Conservation (phyloP, 208 protist genomes). For the Leishmania aethiopica region DNA sequence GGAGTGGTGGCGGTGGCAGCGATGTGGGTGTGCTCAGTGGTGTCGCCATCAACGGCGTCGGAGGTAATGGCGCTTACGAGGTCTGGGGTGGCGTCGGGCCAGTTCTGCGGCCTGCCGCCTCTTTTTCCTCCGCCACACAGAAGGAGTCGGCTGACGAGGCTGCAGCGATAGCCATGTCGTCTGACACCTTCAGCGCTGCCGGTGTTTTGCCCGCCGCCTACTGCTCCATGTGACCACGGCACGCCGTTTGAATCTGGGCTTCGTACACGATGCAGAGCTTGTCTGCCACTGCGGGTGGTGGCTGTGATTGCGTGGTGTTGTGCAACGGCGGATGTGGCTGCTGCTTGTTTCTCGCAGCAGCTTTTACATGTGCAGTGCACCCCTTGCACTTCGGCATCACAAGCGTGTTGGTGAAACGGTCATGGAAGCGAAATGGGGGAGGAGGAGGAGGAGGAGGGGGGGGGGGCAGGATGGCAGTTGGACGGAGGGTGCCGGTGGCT, state of each 20-base stretch:
- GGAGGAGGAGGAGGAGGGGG: too few relatives aligned
- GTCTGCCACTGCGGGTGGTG: background rate
- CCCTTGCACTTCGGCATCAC: background rate
- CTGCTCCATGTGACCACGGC: background rate
- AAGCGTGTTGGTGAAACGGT: background rate
- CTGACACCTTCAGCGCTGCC: background rate
- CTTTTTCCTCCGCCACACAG: background rate
- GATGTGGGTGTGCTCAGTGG: background rate
- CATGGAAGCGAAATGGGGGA: background rate
- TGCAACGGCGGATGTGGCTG: background rate
- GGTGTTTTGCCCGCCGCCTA: background rate
- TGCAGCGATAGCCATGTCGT: background rate
- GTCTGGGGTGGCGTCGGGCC: background rate
- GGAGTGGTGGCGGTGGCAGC: background rate
- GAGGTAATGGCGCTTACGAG: background rate
- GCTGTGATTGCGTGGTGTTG: background rate
- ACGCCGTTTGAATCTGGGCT: background rate
- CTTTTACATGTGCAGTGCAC: background rate
- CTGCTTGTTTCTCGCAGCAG: background rate
- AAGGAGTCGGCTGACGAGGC: background rate
- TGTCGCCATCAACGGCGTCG: background rate
- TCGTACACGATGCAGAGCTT: background rate
- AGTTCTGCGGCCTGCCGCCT: background rate
- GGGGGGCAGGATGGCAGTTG: background rate
- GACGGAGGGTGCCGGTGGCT: background rate